phyloP scores from a whole-genome alignment of 2,329 filamentous ascomycete species.

The Trichoderma sp. region DNA sequence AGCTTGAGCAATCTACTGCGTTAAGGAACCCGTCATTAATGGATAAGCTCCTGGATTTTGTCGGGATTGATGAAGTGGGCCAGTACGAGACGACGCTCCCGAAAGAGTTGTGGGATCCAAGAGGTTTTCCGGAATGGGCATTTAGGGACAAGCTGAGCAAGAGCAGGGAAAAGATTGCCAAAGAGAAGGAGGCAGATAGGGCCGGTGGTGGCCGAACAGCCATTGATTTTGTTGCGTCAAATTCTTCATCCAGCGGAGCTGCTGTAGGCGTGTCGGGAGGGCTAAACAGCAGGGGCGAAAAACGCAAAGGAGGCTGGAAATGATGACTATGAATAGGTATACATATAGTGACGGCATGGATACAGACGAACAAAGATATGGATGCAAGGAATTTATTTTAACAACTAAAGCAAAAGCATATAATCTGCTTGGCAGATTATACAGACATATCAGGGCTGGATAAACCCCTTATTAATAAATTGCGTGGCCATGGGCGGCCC shows the following conservation, averaged over 20 bases:
- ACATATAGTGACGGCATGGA: background rate
- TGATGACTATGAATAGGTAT: constrained; percentile 22
- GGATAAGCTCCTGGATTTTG: constrained; percentile 72
- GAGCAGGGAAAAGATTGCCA: constrained; percentile 49
- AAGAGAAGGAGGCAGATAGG: constrained; percentile 49
- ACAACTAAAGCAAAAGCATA: background rate
- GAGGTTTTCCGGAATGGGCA: constrained; percentile 56
- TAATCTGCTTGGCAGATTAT: background rate
- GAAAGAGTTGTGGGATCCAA: constrained; percentile 59
- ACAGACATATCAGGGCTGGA: constrained; percentile 1
- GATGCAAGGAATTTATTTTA: background rate
- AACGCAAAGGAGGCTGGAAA: constrained; percentile 41
- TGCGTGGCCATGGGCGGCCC: constrained; percentile 19
- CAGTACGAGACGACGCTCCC: constrained; percentile 68
- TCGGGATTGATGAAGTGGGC: constrained; percentile 49
- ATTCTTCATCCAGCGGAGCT: constrained; percentile 30
- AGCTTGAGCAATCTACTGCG: constrained; percentile 65
- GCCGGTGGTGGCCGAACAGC: constrained; percentile 43
- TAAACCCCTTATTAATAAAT: constrained; percentile 28
- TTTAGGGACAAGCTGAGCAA: constrained; percentile 53
- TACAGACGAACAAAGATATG: background rate
- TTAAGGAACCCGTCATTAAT: constrained; percentile 72
- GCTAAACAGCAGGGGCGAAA: constrained; percentile 35
- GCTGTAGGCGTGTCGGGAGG: constrained; percentile 25
- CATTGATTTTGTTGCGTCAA: constrained; percentile 53